Evolutionary conservation across 805 yeast genomes (phyloP), one percentile per base, ranked within the genome.

Genomic region (Yarrowia osloensis): DNA sequence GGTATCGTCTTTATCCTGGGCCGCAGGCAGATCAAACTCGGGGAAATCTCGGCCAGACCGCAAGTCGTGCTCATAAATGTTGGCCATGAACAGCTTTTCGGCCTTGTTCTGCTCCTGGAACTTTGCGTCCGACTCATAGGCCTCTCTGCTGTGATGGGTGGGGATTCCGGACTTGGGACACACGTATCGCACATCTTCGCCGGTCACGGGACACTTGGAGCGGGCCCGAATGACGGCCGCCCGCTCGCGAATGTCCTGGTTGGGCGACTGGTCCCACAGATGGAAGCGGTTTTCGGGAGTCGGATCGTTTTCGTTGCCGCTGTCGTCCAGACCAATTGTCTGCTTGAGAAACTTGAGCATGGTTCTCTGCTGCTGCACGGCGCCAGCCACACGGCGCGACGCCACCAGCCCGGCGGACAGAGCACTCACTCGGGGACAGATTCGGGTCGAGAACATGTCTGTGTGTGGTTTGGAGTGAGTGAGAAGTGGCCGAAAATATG

Each of bases 101-200:
- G 89, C 90, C 70, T 81, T 85, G 72, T 87, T 84, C 28, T 85
- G 75, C 26, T 79, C 74, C 73, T 91, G 97, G 76, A 93, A 93
- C 26, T 84, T 86, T 8, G 74, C 80, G 76, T 95, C 98, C 67
- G 80, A 78, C 73, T 87, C 88, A 97, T 98, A 95, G 0, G 97
- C 97, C 70, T 89, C 91, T 74, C 83, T 82, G 22, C 91, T 87
- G 75, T 91, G 96, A 77, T 95, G 99, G 4, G 99, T 95, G 26
- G 99, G 99, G 62, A 95, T 92, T 2, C 99, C 99, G 4, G 97
- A 90, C 67, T 84, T 80, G 1, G 99, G 99, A 79, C 98, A 95
- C 1, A 93, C 90, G 76, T 82, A 95, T 71, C 88, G 83, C 68
- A 95, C 90, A 54, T 89, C 88, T 70, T 87, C 84, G 21, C 86